A percentile compares a stretch with the other conserved stretches of the same genome.
phyloP scores from a whole-genome alignment of 306 rosid species.

The Castanea crenata region DNA sequence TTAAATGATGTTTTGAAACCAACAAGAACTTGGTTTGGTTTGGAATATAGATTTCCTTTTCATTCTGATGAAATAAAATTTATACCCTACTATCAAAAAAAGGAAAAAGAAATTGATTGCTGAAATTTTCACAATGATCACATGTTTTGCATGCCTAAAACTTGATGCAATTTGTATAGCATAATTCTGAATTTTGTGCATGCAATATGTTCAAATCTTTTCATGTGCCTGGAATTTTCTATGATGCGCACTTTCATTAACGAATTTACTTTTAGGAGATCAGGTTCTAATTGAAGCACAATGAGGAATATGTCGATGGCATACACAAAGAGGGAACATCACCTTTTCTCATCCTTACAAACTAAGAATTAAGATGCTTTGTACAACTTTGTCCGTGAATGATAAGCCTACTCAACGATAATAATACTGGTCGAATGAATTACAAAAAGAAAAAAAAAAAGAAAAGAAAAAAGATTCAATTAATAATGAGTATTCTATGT shows the following conservation, averaged over 20 bases:
- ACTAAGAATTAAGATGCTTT: background rate
- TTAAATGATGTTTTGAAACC: too few relatives aligned
- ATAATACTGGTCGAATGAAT: too few relatives aligned
- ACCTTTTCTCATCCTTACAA: background rate
- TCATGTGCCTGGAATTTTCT: background rate
- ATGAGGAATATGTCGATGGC: background rate
- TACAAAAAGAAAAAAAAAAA: too few relatives aligned
- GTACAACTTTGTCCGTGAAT: background rate
- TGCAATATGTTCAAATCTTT: background rate
- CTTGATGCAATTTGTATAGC: background rate
- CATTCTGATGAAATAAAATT: too few relatives aligned
- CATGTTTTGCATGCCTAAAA: background rate
- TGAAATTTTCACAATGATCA: background rate
- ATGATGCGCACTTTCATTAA: conserved; percentile 4
- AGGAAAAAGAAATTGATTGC: background rate
- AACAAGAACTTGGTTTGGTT: too few relatives aligned
- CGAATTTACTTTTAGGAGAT: background rate
- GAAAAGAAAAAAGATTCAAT: too few relatives aligned
- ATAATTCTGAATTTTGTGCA: background rate
- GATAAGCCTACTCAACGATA: too few relatives aligned
- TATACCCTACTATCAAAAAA: too few relatives aligned
- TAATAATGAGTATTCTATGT: too few relatives aligned
- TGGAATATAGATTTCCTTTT: too few relatives aligned
- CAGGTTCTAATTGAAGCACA: background rate
- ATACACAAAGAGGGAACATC: background rate